Conservation (phyloP, 768 basidiomycete genomes). For the Psilocybe sp. region DNA sequence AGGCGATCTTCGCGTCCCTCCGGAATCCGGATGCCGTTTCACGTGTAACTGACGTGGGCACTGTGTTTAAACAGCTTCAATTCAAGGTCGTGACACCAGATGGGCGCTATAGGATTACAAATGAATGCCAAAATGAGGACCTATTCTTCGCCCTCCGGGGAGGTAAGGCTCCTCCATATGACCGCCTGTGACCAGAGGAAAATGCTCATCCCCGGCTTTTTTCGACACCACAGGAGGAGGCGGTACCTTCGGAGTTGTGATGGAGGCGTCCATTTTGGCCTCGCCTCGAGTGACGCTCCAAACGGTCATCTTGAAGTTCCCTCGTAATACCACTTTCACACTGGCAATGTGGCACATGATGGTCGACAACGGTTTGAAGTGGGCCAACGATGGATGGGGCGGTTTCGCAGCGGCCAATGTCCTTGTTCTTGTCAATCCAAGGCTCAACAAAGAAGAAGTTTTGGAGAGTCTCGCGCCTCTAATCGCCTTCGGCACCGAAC, state of each 20-base stretch:
- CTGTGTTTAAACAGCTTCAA: conserved; percentile 31
- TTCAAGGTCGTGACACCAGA: conserved; percentile 53
- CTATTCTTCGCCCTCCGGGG: conserved; percentile 51
- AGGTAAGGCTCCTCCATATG: conserved; percentile 14
- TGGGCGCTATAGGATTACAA: conserved; percentile 40
- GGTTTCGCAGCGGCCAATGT: conserved; percentile 35
- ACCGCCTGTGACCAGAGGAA: not conserved
- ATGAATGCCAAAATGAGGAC: conserved; percentile 46
- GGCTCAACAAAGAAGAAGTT: conserved; percentile 32
- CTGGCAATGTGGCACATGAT: conserved; percentile 38
- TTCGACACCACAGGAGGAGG: conserved; percentile 23
- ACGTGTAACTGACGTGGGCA: not conserved
- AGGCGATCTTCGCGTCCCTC: conserved; percentile 1
- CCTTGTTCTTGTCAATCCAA: conserved; percentile 45
- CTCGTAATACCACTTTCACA: conserved; percentile 16
- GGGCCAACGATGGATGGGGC: conserved; percentile 48
- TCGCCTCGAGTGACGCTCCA: conserved; percentile 6
- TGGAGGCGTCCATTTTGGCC: conserved; percentile 18
- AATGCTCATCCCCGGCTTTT: not conserved
- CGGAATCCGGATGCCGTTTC: not conserved
- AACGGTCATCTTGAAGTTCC: not conserved
- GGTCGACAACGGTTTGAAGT: conserved; percentile 34
- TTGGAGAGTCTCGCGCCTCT: conserved; percentile 38
- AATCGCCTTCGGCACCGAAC: conserved; percentile 30
- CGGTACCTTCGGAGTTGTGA: conserved; percentile 44